phyloP scores from a whole-genome alignment of 805 yeast species.

The Pichia gijzeniarum region DNA sequence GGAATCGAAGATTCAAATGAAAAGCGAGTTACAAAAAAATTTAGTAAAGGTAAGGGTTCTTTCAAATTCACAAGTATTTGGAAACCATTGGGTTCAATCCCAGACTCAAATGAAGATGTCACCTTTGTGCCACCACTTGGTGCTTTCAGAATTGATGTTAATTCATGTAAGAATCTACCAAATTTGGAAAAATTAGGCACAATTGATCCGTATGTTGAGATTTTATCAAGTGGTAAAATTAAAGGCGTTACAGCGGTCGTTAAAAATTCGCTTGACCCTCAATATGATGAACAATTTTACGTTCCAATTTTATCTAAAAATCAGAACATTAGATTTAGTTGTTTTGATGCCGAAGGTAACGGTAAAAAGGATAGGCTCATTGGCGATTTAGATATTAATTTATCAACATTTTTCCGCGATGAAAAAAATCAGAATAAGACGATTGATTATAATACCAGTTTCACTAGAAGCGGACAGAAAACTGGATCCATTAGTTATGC shows the following conservation, averaged over 20 bases:
- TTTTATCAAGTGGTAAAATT: slow-evolving; percentile 51
- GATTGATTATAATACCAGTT: slow-evolving; percentile 6
- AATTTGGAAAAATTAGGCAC: slow-evolving; percentile 62
- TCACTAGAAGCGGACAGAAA: slow-evolving; percentile 13
- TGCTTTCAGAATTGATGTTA: slow-evolving; percentile 52
- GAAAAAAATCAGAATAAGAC: slow-evolving; percentile 13
- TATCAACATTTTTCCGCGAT: slow-evolving; percentile 10
- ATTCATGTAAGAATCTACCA: slow-evolving; percentile 45
- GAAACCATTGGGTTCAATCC: slow-evolving; percentile 63
- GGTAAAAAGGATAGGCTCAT: slow-evolving; percentile 53
- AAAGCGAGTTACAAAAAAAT: slow-evolving; percentile 33
- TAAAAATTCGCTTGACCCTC: slow-evolving; percentile 49
- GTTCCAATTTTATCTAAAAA: slow-evolving; percentile 55
- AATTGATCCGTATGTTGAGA: slow-evolving; percentile 68
- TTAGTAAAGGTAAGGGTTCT: slow-evolving; percentile 45
- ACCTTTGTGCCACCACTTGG: slow-evolving; percentile 58
- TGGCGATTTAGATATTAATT: slow-evolving; percentile 46
- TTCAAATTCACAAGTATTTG: slow-evolving; percentile 53
- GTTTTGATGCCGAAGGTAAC: slow-evolving; percentile 61
- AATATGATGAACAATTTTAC: slow-evolving; percentile 52
- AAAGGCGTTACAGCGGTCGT: slow-evolving; percentile 49
- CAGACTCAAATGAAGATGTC: slow-evolving; percentile 34
- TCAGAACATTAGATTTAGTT: slow-evolving; percentile 51
- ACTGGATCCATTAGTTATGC: slow-evolving; percentile 49
- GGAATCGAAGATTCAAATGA: slow-evolving; percentile 39